Evolutionary conservation across 805 yeast genomes (phyloP), one percentile per base, ranked within the genome.

Genomic region (Lipomyces spencermartinsiae): DNA sequence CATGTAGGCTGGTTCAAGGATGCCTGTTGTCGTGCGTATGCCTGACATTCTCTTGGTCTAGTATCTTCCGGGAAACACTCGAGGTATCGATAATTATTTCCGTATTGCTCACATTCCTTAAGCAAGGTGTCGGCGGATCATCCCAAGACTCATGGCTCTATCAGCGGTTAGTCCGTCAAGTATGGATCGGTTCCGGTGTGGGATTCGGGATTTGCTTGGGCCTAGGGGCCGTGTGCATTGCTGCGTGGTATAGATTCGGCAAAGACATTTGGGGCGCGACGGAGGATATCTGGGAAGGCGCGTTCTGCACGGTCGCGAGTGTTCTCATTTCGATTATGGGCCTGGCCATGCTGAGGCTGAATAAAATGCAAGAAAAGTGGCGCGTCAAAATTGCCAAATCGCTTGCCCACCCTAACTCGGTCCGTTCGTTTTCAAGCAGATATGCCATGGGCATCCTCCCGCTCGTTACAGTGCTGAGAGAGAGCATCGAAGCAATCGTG

Each of bases 351-450:
- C 85, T 94, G 77, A 87, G 98, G 81, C 85, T 94, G 79, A 93
- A 93, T 83, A 93, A 93, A 83, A 92, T 93, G 97, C 93, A 92
- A 81, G 94, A 87, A 73, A 94, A 94, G 82, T 94, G 99, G 99
- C 88, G 97, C 83, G 84, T 93, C 73, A 94, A 94, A 82, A 90
- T 94, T 77, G 97, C 98, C 35, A 85, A 82, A 76, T 94, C 97
- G 10, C 81, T 92, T 62, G 88, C 87, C 72, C 84, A 80, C 72
- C 59, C 33, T 55, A 58, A 57, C 59, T 53, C 33, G 25, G 33
- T 22, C 46, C 49, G 55, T 31, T 84, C 80, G 71, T 79, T 85
- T 74, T 74, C 89, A 3, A 87, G 87, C 78, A 92, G 91, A 79
- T 93, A 94, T 78, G 86, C 93, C 67, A 87, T 94, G 95, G 92